Conservation (phyloP, 306 rosid genomes). For the Oemleria cerasiformis region DNA sequence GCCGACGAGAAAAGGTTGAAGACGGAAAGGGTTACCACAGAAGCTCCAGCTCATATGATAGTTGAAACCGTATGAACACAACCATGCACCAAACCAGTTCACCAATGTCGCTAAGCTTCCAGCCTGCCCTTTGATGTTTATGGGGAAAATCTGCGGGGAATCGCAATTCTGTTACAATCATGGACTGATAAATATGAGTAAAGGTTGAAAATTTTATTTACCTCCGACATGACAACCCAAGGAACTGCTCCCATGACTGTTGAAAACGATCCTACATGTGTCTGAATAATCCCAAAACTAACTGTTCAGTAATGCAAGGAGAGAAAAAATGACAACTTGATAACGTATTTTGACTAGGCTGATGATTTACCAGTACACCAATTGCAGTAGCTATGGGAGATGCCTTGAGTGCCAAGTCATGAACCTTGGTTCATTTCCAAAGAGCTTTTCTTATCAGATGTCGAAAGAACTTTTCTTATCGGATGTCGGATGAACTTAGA, state of each 20-base stretch:
- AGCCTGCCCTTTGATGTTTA: constrained; percentile 73
- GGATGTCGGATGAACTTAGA: constrained; percentile 4
- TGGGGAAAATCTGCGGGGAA: constrained; percentile 68
- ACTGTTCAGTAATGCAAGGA: neutral
- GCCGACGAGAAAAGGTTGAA: no score
- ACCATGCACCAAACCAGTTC: constrained; percentile 96
- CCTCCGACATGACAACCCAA: constrained; percentile 97
- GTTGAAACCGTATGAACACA: constrained; percentile 79
- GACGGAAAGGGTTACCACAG: constrained; percentile 43
- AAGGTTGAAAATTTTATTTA: constrained; percentile 25
- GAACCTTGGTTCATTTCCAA: constrained; percentile 40
- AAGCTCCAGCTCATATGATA: constrained; percentile 81
- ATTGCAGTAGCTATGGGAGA: constrained; percentile 60
- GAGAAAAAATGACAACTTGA: neutral
- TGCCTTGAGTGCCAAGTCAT: constrained; percentile 40
- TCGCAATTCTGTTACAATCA: neutral
- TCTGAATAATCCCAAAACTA: constrained; percentile 33
- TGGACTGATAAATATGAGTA: neutral
- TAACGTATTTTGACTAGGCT: constrained; percentile 10
- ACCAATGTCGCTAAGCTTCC: constrained; percentile 86
- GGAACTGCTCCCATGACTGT: constrained; percentile 94
- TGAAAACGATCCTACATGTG: constrained; percentile 71
- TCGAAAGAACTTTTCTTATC: no score
- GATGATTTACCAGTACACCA: constrained; percentile 61
- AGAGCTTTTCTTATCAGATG: constrained; percentile 13